Evolutionary conservation across 169 alveolate genomes (phyloP), one percentile per base, ranked within the genome.

Genomic region (Plasmodium reichenowi): DNA sequence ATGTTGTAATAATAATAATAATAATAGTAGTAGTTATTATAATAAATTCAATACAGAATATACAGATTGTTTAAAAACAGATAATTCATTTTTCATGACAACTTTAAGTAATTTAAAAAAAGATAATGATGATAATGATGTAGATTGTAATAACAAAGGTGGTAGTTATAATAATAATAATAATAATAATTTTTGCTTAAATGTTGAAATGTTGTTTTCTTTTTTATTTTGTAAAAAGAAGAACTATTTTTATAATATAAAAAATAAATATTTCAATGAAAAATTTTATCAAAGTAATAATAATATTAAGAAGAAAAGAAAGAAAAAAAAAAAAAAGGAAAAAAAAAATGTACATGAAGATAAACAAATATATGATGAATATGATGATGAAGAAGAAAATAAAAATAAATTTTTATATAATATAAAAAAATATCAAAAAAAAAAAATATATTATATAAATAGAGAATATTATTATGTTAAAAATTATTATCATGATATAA

Each of bases 241-340:
- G 7, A 70, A 67, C 5, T 38, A 67, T 20, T 67, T n/a, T 12
- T 67, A 22, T 15, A 15, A 67, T 13, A 67, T 29, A 17, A 22
- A 29, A 32, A 13, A 67, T 67, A 67, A 66, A 66, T 66, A 66
- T 17, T 50, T 2, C 26, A 20, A 70, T 48, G 52, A 70, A 47
- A 64, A 64, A 7, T 9, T 60, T 60, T 60, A 17, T 60, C n/a
- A 64, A 38, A 3, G 13, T 0, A 38, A 12, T 10, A 13, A 64
- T n/a, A 64, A 64, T 12, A 26, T 48, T 24, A 45, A 64, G 88
- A 76, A 12, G 68, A 64, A 24, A 48, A 66, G 4, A 63, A 48
- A 64, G 9, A 63, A 64, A 29, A 22, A 26, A 26, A 15, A 48
- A 50, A 48, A 12, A n/a, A 76, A 10, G 52, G 24, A 32, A 22